Evolutionary conservation across 169 alveolate genomes (phyloP).

Genomic region (Besnoitia besnoiti): DNA sequence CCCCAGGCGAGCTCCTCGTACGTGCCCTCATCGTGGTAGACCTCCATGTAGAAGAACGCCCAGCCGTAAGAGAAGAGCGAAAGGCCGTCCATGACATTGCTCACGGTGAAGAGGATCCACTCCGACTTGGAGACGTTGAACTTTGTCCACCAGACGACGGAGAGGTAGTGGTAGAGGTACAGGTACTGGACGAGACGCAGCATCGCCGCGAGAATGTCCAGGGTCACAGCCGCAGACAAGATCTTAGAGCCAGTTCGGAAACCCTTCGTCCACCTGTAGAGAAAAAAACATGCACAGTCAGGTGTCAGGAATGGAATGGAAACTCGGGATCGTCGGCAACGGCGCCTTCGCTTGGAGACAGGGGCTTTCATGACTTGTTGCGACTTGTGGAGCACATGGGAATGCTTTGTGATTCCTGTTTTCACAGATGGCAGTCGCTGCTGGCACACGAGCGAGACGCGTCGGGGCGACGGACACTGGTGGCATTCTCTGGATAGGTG

Average conservation of each 20-base stretch:
- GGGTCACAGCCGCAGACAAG: constrained; percentile 85
- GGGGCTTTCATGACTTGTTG: not conserved
- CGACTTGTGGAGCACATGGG: no score
- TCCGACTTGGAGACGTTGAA: constrained; percentile 88
- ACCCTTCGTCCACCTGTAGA: constrained; percentile 83
- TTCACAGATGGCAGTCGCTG: no score
- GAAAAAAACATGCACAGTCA: no score
- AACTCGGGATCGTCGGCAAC: no score
- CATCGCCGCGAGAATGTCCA: constrained; percentile 83
- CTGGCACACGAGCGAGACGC: no score
- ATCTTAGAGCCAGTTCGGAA: constrained; percentile 89
- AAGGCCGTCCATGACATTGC: constrained; percentile 83
- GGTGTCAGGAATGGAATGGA: no score
- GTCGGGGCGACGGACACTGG: no score
- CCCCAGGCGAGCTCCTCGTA: constrained; percentile 88
- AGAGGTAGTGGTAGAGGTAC: constrained; percentile 84
- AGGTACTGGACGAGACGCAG: constrained; percentile 84
- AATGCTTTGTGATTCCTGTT: no score
- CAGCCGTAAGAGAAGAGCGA: constrained; percentile 85
- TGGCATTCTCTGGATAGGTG: no score
- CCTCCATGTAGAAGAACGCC: constrained; percentile 87
- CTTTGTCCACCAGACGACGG: constrained; percentile 88
- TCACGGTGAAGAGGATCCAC: constrained; percentile 85
- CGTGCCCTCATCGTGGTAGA: constrained; percentile 89
- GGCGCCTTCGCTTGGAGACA: not conserved